Conservation (phyloP, 768 basidiomycete genomes). For the Rhodotorula babjevae region DNA sequence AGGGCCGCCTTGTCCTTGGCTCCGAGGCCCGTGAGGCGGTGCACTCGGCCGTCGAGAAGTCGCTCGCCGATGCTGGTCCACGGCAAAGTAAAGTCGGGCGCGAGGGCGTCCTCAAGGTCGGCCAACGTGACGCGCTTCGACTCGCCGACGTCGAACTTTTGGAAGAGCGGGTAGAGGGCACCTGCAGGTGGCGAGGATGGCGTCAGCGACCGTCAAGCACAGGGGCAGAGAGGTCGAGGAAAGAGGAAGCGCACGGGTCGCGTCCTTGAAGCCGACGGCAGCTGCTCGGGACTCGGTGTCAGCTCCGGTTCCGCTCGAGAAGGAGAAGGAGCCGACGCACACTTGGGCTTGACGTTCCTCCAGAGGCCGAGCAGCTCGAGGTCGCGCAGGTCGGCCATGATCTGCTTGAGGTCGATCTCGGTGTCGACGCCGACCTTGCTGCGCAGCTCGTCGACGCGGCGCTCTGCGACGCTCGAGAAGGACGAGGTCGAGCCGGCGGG, state of each 20-base stretch:
- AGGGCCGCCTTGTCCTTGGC: slow-evolving; percentile 12
- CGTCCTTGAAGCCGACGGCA: not conserved
- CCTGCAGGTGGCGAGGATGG: not conserved
- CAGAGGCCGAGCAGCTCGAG: slow-evolving; percentile 24
- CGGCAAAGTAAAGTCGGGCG: slow-evolving; percentile 3
- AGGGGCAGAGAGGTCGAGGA: not conserved
- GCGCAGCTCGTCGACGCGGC: not conserved
- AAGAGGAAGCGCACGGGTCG: not conserved
- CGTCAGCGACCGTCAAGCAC: no score
- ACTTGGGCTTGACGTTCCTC: not conserved
- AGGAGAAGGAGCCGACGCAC: not conserved
- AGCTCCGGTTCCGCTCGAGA: no score
- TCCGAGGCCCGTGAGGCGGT: not conserved
- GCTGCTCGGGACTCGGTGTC: not conserved
- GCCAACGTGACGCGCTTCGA: slow-evolving; percentile 10
- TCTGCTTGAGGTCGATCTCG: slow-evolving; percentile 7
- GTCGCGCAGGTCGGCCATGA: slow-evolving; percentile 30
- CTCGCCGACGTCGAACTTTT: slow-evolving; percentile 16
- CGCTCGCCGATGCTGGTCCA: slow-evolving; percentile 26
- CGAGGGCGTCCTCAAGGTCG: slow-evolving; percentile 8
- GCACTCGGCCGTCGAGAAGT: not conserved
- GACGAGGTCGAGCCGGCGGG: not conserved
- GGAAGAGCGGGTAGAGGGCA: slow-evolving; percentile 28
- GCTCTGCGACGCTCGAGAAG: not conserved
- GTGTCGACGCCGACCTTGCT: not conserved